phyloP scores from a whole-genome alignment of 2,329 filamentous ascomycete genomes.

The Diplodia scrobiculata region DNA sequence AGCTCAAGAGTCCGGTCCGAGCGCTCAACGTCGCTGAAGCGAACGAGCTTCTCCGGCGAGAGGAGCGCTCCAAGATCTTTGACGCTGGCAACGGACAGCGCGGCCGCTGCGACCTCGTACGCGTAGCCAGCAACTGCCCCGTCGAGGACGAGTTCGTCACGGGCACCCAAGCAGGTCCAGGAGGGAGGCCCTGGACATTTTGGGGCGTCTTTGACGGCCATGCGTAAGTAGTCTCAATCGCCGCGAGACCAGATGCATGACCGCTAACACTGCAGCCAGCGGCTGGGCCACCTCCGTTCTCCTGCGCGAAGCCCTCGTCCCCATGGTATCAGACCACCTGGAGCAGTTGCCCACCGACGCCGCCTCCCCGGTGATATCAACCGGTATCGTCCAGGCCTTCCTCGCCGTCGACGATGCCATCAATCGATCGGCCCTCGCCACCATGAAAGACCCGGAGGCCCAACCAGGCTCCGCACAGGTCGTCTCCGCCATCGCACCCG shows the following conservation, averaged over 20 bases:
- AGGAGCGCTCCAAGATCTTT: conserved; percentile 8
- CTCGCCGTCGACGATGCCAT: conserved; percentile 62
- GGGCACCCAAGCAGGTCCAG: conserved; percentile 38
- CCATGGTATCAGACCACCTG: conserved; percentile 48
- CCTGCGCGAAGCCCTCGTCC: conserved; percentile 49
- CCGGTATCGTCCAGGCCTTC: conserved; percentile 62
- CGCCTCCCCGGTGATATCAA: conserved; percentile 54
- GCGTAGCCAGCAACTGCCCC: conserved; percentile 27
- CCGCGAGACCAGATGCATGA: too few relatives aligned
- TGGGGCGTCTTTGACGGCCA: conserved; percentile 57
- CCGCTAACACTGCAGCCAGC: conserved; percentile 31
- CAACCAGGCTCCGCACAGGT: conserved; percentile 34
- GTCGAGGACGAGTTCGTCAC: conserved; percentile 40
- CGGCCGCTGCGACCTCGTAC: conserved; percentile 22
- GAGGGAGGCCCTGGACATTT: conserved; percentile 41
- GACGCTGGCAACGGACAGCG: conserved; percentile 3
- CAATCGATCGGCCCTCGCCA: conserved; percentile 45
- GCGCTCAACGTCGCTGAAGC: conserved; percentile 13
- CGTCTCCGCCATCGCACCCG: conserved; percentile 41
- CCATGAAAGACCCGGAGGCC: conserved; percentile 45
- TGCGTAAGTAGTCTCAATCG: conserved; percentile 42
- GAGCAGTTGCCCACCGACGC: conserved; percentile 36
- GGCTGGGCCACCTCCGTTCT: conserved; percentile 50
- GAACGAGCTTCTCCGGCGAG: not conserved
- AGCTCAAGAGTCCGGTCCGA: not conserved